Evolutionary conservation across 169 alveolate species (phyloP), one percentile per base, ranked within the genome.

Genomic region (Eimeria acervulina): DNA sequence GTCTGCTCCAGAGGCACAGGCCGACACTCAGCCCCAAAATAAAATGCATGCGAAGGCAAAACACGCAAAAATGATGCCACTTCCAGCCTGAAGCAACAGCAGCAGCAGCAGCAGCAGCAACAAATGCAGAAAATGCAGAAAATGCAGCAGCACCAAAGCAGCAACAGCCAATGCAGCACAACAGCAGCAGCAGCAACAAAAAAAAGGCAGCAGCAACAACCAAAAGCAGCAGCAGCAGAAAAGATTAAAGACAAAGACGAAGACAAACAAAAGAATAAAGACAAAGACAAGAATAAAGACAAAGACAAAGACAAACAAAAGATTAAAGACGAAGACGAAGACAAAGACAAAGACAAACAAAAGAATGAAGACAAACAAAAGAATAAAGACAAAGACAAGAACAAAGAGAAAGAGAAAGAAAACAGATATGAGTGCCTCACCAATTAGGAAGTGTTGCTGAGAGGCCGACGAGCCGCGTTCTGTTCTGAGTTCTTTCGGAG

Each of bases 391-490:
- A 59, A 59, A 15, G 7, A 21, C 17, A 44, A 36, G 12, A 7
- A 28, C 42, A 38, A 38, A 81, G 68, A 17, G 8, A 28, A 31
- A 31, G 15, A 12, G 8, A 28, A 13, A 38, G 42, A 12, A 38
- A 81, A 33, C 12, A n/a, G n/a, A n/a, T n/a, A n/a, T n/a, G n/a
- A n/a, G n/a, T n/a, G n/a, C n/a, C n/a, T 23, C 97, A 97, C 97
- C 99, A 99, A 97, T 99, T 99, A 1, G 99, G 99, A 61, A 99
- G 96, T 0, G 99, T 99, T 0, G 99, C 99, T n/a, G 99, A 99
- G n/a, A 99, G 97, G 10, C 99, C 99, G 33, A 99, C 99, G 40
- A 98, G 95, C 95, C 99, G 97, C 40, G 94, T 88, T 68, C 95
- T 90, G 66, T 96, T 96, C 96, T 98, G 98, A 1, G 96, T 61